Evolutionary conservation across 345 rosid species (phyloP).

Genomic region (Melaleuca quinquenervia): DNA sequence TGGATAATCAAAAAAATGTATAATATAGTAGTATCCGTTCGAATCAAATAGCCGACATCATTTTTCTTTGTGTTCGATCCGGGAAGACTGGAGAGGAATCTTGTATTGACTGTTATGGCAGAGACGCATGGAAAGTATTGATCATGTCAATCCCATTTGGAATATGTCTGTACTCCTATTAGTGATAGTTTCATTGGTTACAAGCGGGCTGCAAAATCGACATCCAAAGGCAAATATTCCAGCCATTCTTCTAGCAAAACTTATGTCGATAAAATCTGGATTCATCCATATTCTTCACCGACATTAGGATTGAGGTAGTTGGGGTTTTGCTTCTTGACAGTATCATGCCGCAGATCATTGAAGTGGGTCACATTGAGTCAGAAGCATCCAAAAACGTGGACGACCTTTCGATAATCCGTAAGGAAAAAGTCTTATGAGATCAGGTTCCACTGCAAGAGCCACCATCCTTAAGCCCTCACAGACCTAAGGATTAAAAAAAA

Average conservation of each 20-base stretch:
- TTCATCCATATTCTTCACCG: too few species aligned
- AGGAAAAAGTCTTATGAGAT: not conserved
- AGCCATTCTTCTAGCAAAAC: not conserved
- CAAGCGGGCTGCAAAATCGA: not conserved
- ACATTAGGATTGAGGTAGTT: not conserved
- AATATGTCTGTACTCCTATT: not conserved
- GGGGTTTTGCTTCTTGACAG: not conserved
- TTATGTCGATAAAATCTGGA: too few species aligned
- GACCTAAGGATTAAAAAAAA: not conserved
- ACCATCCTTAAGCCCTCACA: not conserved
- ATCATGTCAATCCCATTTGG: not conserved
- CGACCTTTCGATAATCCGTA: not conserved
- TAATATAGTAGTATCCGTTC: not conserved
- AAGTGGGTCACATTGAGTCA: not conserved
- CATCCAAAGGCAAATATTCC: not conserved
- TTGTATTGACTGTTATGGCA: not conserved
- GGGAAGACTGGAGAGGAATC: not conserved
- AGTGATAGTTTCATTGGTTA: not conserved
- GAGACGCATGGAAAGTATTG: not conserved
- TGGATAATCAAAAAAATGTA: not conserved
- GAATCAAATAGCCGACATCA: not conserved
- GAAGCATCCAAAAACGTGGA: not conserved
- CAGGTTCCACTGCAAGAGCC: not conserved
- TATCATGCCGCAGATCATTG: not conserved
- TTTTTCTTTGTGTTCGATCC: not conserved